These are phyloP conservation scores for Protea cynaroides DNA, from an alignment of 164 flowering plant species.

Conservation along the genomic window DNA sequence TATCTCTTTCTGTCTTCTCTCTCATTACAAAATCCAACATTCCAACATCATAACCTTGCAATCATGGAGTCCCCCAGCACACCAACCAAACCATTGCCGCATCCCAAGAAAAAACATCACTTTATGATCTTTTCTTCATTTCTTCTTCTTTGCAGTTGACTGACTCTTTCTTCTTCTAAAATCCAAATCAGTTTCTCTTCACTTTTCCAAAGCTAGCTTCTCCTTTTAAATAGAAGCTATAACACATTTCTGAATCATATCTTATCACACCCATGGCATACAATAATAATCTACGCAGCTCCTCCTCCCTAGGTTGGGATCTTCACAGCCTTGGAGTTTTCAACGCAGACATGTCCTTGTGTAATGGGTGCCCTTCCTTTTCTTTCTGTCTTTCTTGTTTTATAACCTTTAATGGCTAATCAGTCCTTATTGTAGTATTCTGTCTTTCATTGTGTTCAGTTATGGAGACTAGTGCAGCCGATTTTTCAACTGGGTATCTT, in stretches of 20 bases:
- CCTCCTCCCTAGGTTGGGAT: constrained; percentile 45
- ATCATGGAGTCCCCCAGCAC: constrained; percentile 43
- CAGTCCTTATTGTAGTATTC: not conserved
- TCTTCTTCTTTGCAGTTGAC: constrained; percentile 39
- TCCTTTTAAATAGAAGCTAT: constrained; percentile 12
- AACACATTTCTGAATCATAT: not conserved
- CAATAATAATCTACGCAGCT: constrained; percentile 18
- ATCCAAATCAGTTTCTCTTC: constrained; percentile 4
- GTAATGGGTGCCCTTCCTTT: constrained; percentile 23
- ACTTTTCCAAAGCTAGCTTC: not conserved
- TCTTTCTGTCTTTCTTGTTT: constrained; percentile 1
- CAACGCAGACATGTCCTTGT: constrained; percentile 55
- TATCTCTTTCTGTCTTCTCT: not conserved
- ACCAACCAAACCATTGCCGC: constrained; percentile 22
- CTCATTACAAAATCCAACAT: too few relatives aligned
- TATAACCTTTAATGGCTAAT: not conserved
- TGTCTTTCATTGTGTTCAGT: constrained; percentile 13
- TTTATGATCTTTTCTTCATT: constrained; percentile 1
- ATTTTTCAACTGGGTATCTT: constrained; percentile 57
- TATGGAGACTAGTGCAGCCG: constrained; percentile 31
- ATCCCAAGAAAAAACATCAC: constrained; percentile 43
- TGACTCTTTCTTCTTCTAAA: constrained; percentile 21
- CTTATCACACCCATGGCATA: constrained; percentile 40
- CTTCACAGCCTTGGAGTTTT: constrained; percentile 44
- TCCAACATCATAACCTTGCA: constrained; percentile 20